phyloP scores from a whole-genome alignment of 1,284 basidiomycete species.

The Anthracocystis walkeri region DNA sequence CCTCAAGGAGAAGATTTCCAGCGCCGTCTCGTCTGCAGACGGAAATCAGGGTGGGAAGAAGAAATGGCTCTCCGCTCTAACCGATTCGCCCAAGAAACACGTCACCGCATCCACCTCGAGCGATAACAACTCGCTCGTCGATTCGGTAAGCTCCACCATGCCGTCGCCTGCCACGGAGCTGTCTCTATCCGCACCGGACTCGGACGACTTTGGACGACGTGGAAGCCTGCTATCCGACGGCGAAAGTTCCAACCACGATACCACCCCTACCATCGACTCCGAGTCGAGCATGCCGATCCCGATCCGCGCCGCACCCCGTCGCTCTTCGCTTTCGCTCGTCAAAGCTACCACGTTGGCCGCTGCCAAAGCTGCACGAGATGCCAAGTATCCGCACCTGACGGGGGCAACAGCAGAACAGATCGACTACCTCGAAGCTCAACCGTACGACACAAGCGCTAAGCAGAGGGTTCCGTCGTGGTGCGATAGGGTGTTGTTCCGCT shows the following conservation, averaged over 20 bases:
- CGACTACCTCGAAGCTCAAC: constrained; percentile 65
- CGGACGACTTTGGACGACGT: constrained; percentile 23
- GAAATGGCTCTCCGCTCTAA: constrained; percentile 39
- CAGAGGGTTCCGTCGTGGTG: constrained; percentile 73
- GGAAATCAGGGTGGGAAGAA: constrained; percentile 22
- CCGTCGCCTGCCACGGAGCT: constrained; percentile 16
- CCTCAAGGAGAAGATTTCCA: constrained; percentile 40
- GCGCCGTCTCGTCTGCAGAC: constrained; percentile 15
- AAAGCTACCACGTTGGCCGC: constrained; percentile 23
- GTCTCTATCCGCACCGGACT: not conserved
- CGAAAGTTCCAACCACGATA: constrained; percentile 9
- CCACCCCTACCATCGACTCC: not conserved
- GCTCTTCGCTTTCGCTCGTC: constrained; percentile 24
- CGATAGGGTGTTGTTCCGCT: constrained; percentile 67
- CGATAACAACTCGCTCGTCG: constrained; percentile 29
- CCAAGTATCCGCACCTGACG: constrained; percentile 44
- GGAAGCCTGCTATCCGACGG: constrained; percentile 22
- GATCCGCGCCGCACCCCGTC: constrained; percentile 17
- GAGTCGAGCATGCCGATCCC: not conserved
- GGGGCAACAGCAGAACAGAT: constrained; percentile 48
- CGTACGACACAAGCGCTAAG: constrained; percentile 73
- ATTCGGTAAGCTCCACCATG: constrained; percentile 19
- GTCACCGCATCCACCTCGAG: constrained; percentile 19
- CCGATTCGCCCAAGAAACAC: constrained; percentile 24
- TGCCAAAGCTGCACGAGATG: constrained; percentile 35